Evolutionary conservation across 208 protist species (phyloP).

Genomic region (Porcisia deanei): DNA sequence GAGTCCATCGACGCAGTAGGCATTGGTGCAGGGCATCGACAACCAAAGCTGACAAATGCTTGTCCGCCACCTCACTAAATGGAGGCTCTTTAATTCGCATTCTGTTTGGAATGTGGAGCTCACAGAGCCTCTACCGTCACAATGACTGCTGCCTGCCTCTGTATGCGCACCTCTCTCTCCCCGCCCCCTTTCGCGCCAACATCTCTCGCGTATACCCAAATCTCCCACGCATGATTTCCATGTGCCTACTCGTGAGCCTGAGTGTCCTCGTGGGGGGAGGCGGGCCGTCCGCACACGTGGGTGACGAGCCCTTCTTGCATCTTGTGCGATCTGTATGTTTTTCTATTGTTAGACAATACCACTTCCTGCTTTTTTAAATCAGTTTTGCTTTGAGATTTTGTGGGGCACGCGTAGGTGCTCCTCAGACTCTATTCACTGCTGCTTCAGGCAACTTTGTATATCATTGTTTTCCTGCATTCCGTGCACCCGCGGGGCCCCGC

Average conservation of each 20-base stretch:
- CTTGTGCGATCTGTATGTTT: too few relatives aligned
- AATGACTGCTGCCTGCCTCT: background rate
- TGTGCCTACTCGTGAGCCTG: background rate
- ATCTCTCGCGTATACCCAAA: background rate
- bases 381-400: too few relatives aligned
- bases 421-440: too few relatives aligned
- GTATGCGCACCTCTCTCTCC: background rate
- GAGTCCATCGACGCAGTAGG: background rate
- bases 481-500: too few relatives aligned
- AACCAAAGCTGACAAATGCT: background rate
- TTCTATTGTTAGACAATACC: too few relatives aligned
- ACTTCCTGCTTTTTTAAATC: too few relatives aligned
- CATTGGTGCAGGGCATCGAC: background rate
- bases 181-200: background rate
- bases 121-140: background rate
- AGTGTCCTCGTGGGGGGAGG: too few relatives aligned
- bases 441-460: too few relatives aligned
- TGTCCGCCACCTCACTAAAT: background rate
- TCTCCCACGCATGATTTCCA: background rate
- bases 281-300: too few relatives aligned
- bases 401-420: too few relatives aligned
- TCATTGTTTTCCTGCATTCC: too few relatives aligned
- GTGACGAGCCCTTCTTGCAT: too few relatives aligned
- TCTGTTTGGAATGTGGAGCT: background rate
- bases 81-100: background rate